phyloP scores from a whole-genome alignment of 2,329 filamentous ascomycete genomes.

The Fusarium musae region DNA sequence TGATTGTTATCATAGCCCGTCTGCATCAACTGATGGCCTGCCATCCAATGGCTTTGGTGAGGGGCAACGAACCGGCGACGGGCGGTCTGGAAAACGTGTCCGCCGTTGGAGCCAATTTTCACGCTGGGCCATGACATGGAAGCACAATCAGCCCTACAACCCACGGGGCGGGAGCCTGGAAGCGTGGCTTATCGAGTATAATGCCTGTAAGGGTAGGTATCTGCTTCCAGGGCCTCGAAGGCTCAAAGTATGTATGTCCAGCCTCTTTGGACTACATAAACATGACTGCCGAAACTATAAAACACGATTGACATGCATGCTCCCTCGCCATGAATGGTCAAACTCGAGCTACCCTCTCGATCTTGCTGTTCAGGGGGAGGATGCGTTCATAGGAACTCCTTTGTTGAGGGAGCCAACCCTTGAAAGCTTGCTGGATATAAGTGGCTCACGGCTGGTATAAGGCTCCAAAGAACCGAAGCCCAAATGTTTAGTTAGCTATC shows the following conservation, averaged over 20 bases:
- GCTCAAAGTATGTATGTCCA: background rate
- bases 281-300: background rate
- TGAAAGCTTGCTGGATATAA: constrained; percentile 9
- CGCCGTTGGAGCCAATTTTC: constrained; percentile 19
- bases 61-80: constrained; percentile 15
- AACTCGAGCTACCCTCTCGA: background rate
- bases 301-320: background rate
- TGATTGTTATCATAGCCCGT: constrained; percentile 1
- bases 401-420: constrained; percentile 6
- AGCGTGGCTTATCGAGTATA: background rate
- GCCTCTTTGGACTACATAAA: background rate
- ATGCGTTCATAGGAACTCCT: background rate
- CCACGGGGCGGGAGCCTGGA: constrained; percentile 5
- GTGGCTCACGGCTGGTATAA: constrained; percentile 6
- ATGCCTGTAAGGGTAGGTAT: background rate
- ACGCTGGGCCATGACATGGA: background rate
- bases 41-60: constrained; percentile 8
- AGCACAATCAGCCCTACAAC: constrained; percentile 40
- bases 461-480: constrained; percentile 1
- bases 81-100: constrained; percentile 30
- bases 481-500: constrained; percentile 9
- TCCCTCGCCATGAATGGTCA: background rate
- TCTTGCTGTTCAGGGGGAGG: constrained; percentile 21
- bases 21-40: constrained; percentile 1
- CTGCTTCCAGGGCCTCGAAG: background rate